These are phyloP conservation scores for Phytophthora colocasiae DNA, from an alignment of 352 stramenopile genomes.

Conservation along the genomic window DNA sequence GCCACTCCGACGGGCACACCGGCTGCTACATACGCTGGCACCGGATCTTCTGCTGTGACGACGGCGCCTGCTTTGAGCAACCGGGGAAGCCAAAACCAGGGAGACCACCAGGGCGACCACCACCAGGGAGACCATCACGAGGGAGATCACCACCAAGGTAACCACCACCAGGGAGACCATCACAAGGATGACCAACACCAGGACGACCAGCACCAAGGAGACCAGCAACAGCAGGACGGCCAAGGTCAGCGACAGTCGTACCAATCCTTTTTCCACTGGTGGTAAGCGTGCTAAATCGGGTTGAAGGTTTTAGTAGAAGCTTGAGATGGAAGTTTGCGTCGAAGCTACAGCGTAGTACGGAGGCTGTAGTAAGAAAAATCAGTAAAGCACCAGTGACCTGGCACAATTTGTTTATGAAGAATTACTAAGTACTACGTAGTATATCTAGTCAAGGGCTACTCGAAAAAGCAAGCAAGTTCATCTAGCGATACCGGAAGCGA, in stretches of 20 bases:
- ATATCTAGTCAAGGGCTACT: not conserved
- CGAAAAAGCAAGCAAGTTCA: too few relatives aligned
- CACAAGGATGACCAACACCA: conserved; percentile 5
- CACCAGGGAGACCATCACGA: not conserved
- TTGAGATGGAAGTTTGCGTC: not conserved
- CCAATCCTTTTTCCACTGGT: conserved; percentile 17
- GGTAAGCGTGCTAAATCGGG: conserved; percentile 2
- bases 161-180: not conserved
- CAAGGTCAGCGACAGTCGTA: conserved; percentile 4
- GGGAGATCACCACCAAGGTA: not conserved
- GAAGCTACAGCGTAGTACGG: not conserved
- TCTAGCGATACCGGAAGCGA: too few relatives aligned
- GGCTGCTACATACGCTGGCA: not conserved
- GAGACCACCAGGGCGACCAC: not conserved
- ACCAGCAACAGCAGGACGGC: conserved; percentile 3
- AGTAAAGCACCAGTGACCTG: not conserved
- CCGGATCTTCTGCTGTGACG: not conserved
- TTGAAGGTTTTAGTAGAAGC: too few relatives aligned
- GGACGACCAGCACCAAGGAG: not conserved
- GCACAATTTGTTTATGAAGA: not conserved
- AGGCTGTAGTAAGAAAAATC: not conserved
- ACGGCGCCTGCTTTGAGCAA: not conserved
- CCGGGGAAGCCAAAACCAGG: not conserved
- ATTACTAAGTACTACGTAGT: not conserved
- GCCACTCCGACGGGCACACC: not conserved